Percentiles rank a stretch among this genome's conserved stretches.
These are phyloP conservation scores for Plasmodium relictum DNA, from an alignment of 169 alveolate species.

Conservation along the genomic window DNA sequence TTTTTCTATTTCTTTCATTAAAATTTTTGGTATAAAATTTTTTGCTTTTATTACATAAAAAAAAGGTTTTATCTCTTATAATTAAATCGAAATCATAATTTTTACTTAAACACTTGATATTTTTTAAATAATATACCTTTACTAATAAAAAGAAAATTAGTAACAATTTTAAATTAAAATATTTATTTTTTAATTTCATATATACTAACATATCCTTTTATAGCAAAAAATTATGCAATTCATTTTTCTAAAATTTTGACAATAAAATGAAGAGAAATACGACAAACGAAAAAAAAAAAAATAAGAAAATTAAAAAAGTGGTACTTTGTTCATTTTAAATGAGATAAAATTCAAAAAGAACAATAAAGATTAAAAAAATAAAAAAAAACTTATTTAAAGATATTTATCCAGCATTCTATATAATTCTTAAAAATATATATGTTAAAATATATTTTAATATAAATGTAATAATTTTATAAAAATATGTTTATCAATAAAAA, in stretches of 20 bases:
- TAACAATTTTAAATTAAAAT: conserved; percentile 4
- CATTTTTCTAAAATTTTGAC: not conserved
- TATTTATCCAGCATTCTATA: no score
- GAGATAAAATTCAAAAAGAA: no score
- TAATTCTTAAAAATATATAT: no score
- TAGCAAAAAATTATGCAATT: not conserved
- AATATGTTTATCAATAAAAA: no score
- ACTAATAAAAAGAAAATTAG: not conserved
- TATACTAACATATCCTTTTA: conserved; percentile 12
- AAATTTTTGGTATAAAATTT: no score
- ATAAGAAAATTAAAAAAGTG: not conserved
- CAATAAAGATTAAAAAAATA: not conserved
- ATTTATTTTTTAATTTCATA: not conserved
- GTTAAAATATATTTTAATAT: no score
- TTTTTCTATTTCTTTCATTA: no score
- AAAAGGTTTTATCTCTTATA: no score
- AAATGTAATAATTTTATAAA: no score
- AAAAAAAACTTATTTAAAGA: not conserved
- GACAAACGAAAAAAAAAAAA: not conserved
- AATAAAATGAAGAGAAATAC: not conserved
- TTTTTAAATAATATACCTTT: conserved; percentile 11
- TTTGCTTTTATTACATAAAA: no score
- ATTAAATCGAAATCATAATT: no score
- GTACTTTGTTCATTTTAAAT: no score
- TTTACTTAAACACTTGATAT: not conserved